These are phyloP conservation scores for Boletus austroedulis DNA, from an alignment of 1,284 basidiomycete species.

Conservation along the genomic window DNA sequence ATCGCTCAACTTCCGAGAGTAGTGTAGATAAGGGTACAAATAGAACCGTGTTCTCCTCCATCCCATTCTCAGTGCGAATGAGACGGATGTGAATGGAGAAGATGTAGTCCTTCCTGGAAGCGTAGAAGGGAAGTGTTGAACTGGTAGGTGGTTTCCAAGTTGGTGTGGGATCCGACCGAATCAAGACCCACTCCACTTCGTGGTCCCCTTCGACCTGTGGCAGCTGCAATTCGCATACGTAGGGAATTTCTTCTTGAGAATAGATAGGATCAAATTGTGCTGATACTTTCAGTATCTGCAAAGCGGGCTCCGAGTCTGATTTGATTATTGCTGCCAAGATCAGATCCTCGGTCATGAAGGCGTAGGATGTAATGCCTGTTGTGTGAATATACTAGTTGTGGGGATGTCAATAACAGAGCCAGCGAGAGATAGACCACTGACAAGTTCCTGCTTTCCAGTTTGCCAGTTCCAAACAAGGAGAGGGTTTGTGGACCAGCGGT, in stretches of 20 bases:
- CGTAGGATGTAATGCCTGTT: conserved; percentile 25
- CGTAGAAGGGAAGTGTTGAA: conserved; percentile 20
- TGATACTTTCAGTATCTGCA: conserved; percentile 36
- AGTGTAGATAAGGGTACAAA: conserved; percentile 35
- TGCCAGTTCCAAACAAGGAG: conserved; percentile 59
- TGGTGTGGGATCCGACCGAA: conserved; percentile 55
- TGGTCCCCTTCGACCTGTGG: conserved; percentile 36
- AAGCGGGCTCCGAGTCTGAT: conserved; percentile 27
- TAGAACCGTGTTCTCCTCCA: conserved; percentile 17
- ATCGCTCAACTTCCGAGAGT: conserved; percentile 46
- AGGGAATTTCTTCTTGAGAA: conserved; percentile 30
- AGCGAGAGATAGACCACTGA: conserved; percentile 30
- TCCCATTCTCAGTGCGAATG: neutral
- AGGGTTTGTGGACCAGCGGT: conserved; percentile 25
- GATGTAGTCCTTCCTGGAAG: conserved; percentile 25
- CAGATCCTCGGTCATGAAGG: conserved; percentile 32
- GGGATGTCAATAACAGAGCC: neutral
- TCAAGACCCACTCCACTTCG: conserved; percentile 28
- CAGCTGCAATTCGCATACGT: conserved; percentile 40
- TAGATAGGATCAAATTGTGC: conserved; percentile 4
- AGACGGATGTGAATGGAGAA: conserved; percentile 25
- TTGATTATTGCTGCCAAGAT: conserved; percentile 41
- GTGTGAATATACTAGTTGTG: conserved; percentile 17
- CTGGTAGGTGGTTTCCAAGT: conserved; percentile 37
- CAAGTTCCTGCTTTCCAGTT: conserved; percentile 39